Conservation (phyloP, 2,329 filamentous ascomycete genomes). For the Ophiostoma ulmi region DNA sequence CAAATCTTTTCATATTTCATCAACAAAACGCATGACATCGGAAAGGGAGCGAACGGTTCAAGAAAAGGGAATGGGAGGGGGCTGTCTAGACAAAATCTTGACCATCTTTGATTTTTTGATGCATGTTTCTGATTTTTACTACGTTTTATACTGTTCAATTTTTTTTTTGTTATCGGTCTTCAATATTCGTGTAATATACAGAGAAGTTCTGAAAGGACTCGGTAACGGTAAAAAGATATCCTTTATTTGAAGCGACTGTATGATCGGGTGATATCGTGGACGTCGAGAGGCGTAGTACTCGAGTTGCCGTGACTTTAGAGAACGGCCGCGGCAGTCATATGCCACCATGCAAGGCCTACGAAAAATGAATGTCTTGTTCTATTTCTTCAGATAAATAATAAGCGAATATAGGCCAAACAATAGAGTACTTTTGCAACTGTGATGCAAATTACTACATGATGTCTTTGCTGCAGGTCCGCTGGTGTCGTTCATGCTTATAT, state of each 20-base stretch:
- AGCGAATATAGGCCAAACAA: not conserved
- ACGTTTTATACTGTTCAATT: constrained; percentile 10
- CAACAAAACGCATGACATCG: constrained; percentile 12
- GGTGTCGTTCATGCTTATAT: constrained; percentile 5
- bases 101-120: constrained; percentile 18
- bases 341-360: not conserved
- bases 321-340: too few species aligned
- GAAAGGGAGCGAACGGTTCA: not conserved
- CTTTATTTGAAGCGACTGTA: not conserved
- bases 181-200: not conserved
- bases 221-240: not conserved
- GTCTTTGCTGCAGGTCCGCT: not conserved
- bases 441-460: not conserved
- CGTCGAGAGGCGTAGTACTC: too few species aligned
- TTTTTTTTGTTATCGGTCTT: not conserved
- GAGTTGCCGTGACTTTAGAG: not conserved
- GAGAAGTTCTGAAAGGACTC: not conserved
- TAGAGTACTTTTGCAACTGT: not conserved
- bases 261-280: not conserved
- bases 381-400: not conserved
- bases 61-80: constrained; percentile 16
- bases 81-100: constrained; percentile 21
- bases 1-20: constrained; percentile 7
- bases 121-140: constrained; percentile 7
- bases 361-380: not conserved